Evolutionary conservation across 2,329 filamentous ascomycete genomes (phyloP).

Genomic region (Beauveria bassiana): DNA sequence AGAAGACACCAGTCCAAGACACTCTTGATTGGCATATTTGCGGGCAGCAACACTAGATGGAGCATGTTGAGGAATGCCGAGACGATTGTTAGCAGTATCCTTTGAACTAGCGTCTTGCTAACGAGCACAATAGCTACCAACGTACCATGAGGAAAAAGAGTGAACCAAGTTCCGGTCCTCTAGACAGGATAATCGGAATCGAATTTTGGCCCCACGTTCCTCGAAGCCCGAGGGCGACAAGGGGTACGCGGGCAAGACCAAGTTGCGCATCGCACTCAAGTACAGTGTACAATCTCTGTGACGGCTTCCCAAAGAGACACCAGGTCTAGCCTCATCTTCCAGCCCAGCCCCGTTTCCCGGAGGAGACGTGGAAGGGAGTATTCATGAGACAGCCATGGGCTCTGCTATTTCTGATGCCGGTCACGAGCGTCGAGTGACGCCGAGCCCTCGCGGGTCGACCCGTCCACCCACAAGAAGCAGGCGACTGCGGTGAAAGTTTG

Average conservation of each 20-base stretch:
- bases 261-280: slow-evolving; percentile 89
- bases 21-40: background rate
- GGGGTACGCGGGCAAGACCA: slow-evolving; percentile 32
- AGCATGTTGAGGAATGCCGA: slow-evolving; percentile 6
- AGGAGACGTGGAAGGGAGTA: slow-evolving; percentile 9
- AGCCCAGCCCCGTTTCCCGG: slow-evolving; percentile 22
- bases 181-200: slow-evolving; percentile 76
- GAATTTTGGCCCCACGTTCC: slow-evolving; percentile 46
- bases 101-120: background rate
- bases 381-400: slow-evolving; percentile 24
- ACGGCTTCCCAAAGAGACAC: slow-evolving; percentile 71
- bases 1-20: background rate
- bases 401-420: slow-evolving; percentile 82
- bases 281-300: slow-evolving; percentile 80
- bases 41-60: background rate
- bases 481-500: slow-evolving; percentile 45
- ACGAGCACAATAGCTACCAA: background rate
- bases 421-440: slow-evolving; percentile 69
- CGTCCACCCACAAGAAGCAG: slow-evolving; percentile 33
- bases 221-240: background rate
- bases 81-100: slow-evolving; percentile 10
- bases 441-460: slow-evolving; percentile 73
- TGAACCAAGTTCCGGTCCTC: slow-evolving; percentile 49
- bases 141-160: slow-evolving; percentile 13
- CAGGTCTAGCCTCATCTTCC: slow-evolving; percentile 16